Percentiles rank a stretch among this genome's conserved stretches.
Evolutionary conservation across 192 early-diverging fungal genomes (phyloP).

Genomic region (Coemansia sp.): DNA sequence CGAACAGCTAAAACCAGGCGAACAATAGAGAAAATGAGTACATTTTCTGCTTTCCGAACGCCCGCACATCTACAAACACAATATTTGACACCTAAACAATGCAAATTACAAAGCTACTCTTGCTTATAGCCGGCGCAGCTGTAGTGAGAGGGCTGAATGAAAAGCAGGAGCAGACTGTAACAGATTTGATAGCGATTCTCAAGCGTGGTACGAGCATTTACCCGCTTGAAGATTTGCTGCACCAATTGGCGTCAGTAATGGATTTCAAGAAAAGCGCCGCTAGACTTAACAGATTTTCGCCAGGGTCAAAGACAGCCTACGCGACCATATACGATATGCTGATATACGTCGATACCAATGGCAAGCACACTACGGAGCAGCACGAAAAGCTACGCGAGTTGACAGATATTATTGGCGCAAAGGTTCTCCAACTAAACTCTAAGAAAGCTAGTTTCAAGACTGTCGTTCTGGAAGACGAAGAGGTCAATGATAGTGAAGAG

Average conservation of each 20-base stretch:
- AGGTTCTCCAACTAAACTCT: conserved; percentile 33
- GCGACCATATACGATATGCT: conserved; percentile 48
- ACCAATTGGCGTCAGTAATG: conserved; percentile 26
- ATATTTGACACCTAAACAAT: conserved; percentile 12
- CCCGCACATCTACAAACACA: background rate
- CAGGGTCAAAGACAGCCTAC: conserved; percentile 26
- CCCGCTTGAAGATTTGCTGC: conserved; percentile 44
- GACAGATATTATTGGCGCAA: conserved; percentile 38
- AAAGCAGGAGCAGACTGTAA: conserved; percentile 37
- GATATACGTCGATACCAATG: conserved; percentile 38
- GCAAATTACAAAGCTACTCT: conserved; percentile 11
- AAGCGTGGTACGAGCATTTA: conserved; percentile 46
- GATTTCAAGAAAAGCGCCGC: conserved; percentile 34
- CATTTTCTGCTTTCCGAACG: background rate
- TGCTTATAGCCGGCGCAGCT: conserved; percentile 18
- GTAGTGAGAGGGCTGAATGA: conserved; percentile 19
- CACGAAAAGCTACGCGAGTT: conserved; percentile 32
- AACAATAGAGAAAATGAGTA: background rate
- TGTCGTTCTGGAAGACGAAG: conserved; percentile 37
- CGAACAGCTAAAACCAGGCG: background rate
- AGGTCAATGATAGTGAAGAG: conserved; percentile 16
- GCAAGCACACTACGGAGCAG: conserved; percentile 43
- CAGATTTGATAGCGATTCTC: conserved; percentile 29
- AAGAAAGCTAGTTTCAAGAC: conserved; percentile 31
- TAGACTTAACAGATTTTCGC: conserved; percentile 33